Evolutionary conservation across 2,329 filamentous ascomycete genomes (phyloP).

Genomic region (Sporothrix curviconia): DNA sequence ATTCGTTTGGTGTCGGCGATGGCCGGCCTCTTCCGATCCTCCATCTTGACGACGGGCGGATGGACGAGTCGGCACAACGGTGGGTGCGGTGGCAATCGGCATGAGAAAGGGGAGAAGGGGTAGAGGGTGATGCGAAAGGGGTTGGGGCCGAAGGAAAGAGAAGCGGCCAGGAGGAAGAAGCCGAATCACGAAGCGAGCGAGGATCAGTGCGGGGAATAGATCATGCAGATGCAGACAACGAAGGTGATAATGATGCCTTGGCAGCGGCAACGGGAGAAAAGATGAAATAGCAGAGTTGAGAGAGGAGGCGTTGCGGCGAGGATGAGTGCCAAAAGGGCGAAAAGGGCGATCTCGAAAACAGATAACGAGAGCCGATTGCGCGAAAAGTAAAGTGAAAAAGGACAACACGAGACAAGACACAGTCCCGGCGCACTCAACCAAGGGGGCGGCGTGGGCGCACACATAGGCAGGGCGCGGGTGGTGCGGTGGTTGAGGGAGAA

Average conservation of each 20-base stretch:
- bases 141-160: neutral
- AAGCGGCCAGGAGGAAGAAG: neutral
- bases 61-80: constrained; percentile 61
- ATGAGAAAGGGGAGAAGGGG: constrained; percentile 57
- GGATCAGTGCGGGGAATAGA: no score
- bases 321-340: constrained; percentile 27
- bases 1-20: constrained; percentile 71
- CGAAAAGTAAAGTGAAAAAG: constrained; percentile 5
- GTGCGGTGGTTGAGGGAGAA: neutral
- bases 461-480: constrained; percentile 9
- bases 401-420: neutral
- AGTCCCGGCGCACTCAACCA: constrained; percentile 19
- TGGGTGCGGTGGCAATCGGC: constrained; percentile 72
- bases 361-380: neutral
- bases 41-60: constrained; percentile 91
- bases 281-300: no score
- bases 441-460: neutral
- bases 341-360: neutral
- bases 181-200: neutral
- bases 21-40: constrained; percentile 96
- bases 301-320: neutral
- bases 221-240: no score
- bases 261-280: constrained; percentile 19
- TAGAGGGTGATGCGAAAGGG: constrained; percentile 23
- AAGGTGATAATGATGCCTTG: neutral